Evolutionary conservation across 1,284 basidiomycete species (phyloP), one percentile per base, ranked within the genome.

Genomic region (Phlebopus sp.): DNA sequence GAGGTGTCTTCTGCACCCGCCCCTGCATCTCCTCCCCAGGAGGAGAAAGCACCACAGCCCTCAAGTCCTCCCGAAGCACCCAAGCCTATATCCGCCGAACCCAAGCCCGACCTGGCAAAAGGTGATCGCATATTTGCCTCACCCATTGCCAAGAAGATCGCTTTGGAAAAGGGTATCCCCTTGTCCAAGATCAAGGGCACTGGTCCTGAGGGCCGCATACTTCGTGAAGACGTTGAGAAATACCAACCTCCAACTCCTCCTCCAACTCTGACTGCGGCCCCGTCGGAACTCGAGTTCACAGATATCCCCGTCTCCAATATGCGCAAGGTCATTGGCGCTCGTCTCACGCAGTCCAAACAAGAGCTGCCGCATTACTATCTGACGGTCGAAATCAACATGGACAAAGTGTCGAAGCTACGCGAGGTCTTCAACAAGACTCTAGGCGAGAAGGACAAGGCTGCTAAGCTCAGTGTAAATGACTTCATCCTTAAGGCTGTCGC

Each of bases 301-400:
- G 97, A 99, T 68, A 84, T 83, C 42, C 96, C 97, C n/a, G 76
- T 93, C 45, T 85, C 90, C 49, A 95, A 86, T 73, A 99, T 99
- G 90, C 90, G 97, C 52, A 90, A 90, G 58, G 86, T 84, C 38
- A 99, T 99, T 66, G 97, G 92, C 52, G 63, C 80, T 46, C 91
- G 97, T 58, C 81, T 99, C 57, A 84, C 87, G 3, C 92, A 97
- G 74, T 92, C 90, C 56, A 99, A 98, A 73, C 86, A 90, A 68
- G 86, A 92, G 57, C 68, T 94, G 19, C 97, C 97, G n/a, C 95
- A 98, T 71, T 99, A 97, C 76, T 99, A 98, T 73, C 73, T 99
- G 59, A 97, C 96, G 11, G 80, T 92, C 46, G 92, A 98, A 64
- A 80, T 99, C 69, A 90, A 92, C 75, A 97, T 99, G 94, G 94